A percentile compares a stretch with the other conserved stretches of the same genome.
Evolutionary conservation across 495 filamentous ascomycete genomes (phyloP).

Genomic region (Halenospora varia): DNA sequence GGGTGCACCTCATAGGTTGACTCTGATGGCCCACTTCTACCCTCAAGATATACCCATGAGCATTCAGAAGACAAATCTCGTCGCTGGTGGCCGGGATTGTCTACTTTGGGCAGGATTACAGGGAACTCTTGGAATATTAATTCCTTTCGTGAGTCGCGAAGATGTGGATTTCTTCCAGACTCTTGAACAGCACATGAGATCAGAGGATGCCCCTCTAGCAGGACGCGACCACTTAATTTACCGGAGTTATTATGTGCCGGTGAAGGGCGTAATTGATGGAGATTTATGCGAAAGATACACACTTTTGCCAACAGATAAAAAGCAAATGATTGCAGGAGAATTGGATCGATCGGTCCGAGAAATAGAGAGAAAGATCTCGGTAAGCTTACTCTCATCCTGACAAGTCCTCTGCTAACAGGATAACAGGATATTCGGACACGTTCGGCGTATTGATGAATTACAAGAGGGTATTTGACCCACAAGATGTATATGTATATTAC

Average conservation of each 20-base stretch:
- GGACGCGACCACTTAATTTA: conserved; percentile 95
- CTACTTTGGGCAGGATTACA: conserved; percentile 92
- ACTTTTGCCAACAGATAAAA: conserved; percentile 75
- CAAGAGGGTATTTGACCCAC: not conserved
- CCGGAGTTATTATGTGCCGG: conserved; percentile 91
- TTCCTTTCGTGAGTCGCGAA: conserved; percentile 85
- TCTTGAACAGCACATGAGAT: conserved; percentile 79
- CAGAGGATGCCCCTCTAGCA: conserved; percentile 79
- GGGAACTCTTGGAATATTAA: conserved; percentile 86
- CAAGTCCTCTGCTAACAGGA: conserved; percentile 16
- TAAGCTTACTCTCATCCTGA: conserved; percentile 36
- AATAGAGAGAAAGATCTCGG: conserved; percentile 93
- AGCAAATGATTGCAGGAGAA: conserved; percentile 91
- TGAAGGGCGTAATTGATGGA: conserved; percentile 97
- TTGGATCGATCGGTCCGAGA: conserved; percentile 85
- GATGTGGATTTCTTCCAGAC: conserved; percentile 97
- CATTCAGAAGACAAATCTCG: conserved; percentile 83
- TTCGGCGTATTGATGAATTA: conserved; percentile 65
- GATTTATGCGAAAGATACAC: conserved; percentile 93
- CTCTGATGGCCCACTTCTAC: conserved; percentile 82
- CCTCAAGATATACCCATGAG: conserved; percentile 88
- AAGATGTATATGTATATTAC: conserved; percentile 21
- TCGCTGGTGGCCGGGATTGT: conserved; percentile 87
- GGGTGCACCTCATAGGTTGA: conserved; percentile 79
- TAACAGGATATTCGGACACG: conserved; percentile 80